A percentile compares a stretch with the other conserved stretches of the same genome.
phyloP scores from a whole-genome alignment of 441 rosid genomes.

The Syzygium malaccense region DNA sequence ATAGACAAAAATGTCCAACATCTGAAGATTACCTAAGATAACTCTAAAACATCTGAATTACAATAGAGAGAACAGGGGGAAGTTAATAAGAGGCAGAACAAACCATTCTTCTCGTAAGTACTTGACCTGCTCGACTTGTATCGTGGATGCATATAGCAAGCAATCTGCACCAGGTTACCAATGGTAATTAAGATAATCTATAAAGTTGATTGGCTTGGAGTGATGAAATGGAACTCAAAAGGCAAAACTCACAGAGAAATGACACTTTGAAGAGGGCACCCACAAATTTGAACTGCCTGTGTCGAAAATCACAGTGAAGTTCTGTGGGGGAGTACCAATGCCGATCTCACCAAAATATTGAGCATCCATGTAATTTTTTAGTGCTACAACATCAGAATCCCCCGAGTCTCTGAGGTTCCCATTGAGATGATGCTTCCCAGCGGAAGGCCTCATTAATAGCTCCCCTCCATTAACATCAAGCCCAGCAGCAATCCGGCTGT shows the following conservation, averaged over 20 bases:
- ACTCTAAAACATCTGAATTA: not conserved
- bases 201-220: not conserved
- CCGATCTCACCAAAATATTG: conserved; percentile 87
- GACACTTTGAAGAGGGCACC: conserved; percentile 84
- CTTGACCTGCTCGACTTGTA: conserved; percentile 59
- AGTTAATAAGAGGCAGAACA: conserved; percentile 9
- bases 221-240: not conserved
- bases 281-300: conserved; percentile 86
- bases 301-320: conserved; percentile 80
- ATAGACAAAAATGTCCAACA: not conserved
- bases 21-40: not conserved
- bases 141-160: conserved; percentile 70
- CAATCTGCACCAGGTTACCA: conserved; percentile 30
- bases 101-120: conserved; percentile 65
- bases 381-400: conserved; percentile 48
- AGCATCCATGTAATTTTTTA: conserved; percentile 80
- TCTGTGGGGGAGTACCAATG: conserved; percentile 71
- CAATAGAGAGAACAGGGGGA: not conserved
- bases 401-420: conserved; percentile 27
- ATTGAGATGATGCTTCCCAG: conserved; percentile 28
- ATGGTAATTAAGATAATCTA: not conserved
- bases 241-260: conserved; percentile 55
- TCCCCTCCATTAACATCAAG: conserved; percentile 42
- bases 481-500: conserved; percentile 38
- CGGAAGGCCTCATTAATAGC: conserved; percentile 21